These are phyloP conservation scores for Neurospora sp. DNA, from an alignment of 2,329 filamentous ascomycete genomes.

Conservation along the genomic window DNA sequence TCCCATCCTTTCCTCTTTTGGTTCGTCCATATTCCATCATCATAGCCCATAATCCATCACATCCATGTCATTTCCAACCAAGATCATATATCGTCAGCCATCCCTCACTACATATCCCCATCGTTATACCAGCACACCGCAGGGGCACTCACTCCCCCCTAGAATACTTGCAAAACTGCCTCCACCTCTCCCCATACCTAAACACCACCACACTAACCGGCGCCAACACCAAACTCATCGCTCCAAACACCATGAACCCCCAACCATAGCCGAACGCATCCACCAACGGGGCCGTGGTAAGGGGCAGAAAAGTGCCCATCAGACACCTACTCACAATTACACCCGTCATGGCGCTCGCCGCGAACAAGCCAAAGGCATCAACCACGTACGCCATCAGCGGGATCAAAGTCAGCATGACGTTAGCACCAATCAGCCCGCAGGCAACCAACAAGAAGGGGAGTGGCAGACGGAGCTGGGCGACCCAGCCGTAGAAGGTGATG, in stretches of 20 bases:
- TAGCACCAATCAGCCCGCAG: conserved; percentile 34
- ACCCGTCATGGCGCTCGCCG: conserved; percentile 47
- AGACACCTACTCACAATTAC: conserved; percentile 46
- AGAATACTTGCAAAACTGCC: conserved; percentile 41
- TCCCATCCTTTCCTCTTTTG: background rate
- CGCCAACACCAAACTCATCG: conserved; percentile 31
- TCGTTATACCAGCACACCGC: too few species aligned
- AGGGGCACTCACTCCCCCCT: conserved; percentile 19
- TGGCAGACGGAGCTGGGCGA: conserved; percentile 32
- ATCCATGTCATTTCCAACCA: background rate
- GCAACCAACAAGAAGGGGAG: conserved; percentile 33
- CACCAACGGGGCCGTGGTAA: conserved; percentile 38
- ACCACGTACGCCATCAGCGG: conserved; percentile 47
- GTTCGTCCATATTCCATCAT: background rate
- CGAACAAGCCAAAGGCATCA: conserved; percentile 45
- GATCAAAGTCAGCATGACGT: conserved; percentile 36
- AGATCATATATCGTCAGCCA: background rate
- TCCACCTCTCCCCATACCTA: conserved; percentile 41
- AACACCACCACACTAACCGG: conserved; percentile 42
- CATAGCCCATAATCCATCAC: background rate
- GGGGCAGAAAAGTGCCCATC: conserved; percentile 46
- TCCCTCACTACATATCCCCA: too few species aligned
- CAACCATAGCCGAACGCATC: conserved; percentile 40
- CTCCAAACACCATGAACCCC: conserved; percentile 37
- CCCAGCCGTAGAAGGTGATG: conserved; percentile 41